Evolutionary conservation across 495 filamentous ascomycete genomes (phyloP).

Genomic region (Penicillium bialowiezense): DNA sequence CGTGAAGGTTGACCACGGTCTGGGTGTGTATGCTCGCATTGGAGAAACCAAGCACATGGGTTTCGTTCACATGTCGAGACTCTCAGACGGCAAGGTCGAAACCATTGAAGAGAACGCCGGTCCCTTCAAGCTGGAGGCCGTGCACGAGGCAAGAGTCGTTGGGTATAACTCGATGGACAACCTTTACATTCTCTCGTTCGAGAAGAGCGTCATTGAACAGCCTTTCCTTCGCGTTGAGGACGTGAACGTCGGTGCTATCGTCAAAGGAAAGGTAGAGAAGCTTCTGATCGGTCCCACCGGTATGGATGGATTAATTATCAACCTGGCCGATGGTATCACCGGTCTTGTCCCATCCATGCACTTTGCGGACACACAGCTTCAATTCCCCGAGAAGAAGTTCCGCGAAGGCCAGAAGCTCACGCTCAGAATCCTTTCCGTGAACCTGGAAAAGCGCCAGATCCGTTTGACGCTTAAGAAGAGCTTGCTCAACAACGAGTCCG

Average conservation of each 20-base stretch:
- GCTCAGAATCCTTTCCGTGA: constrained; percentile 76
- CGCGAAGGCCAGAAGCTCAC: constrained; percentile 81
- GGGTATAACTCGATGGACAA: constrained; percentile 86
- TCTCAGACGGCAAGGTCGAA: constrained; percentile 85
- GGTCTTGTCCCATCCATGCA: constrained; percentile 86
- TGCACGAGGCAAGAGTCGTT: constrained; percentile 76
- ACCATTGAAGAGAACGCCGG: constrained; percentile 71
- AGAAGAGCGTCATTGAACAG: constrained; percentile 77
- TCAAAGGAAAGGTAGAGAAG: constrained; percentile 83
- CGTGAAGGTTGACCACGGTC: constrained; percentile 67
- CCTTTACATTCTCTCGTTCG: constrained; percentile 79
- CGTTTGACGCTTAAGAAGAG: constrained; percentile 93
- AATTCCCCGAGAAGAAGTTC: constrained; percentile 95
- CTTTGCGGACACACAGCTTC: constrained; percentile 79
- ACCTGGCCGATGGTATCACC: constrained; percentile 78
- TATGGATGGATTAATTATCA: constrained; percentile 75
- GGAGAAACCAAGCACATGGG: constrained; percentile 70
- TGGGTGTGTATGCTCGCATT: constrained; percentile 80
- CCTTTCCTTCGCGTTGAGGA: constrained; percentile 88
- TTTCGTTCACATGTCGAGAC: constrained; percentile 89
- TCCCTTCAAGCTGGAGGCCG: constrained; percentile 69
- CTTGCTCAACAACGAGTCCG: constrained; percentile 79
- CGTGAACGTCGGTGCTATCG: constrained; percentile 72
- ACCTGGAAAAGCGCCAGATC: constrained; percentile 72
- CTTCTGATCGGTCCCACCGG: constrained; percentile 70